These are phyloP conservation scores for Trichophyton equinum DNA, from an alignment of 2,329 filamentous ascomycete species.

Conservation along the genomic window DNA sequence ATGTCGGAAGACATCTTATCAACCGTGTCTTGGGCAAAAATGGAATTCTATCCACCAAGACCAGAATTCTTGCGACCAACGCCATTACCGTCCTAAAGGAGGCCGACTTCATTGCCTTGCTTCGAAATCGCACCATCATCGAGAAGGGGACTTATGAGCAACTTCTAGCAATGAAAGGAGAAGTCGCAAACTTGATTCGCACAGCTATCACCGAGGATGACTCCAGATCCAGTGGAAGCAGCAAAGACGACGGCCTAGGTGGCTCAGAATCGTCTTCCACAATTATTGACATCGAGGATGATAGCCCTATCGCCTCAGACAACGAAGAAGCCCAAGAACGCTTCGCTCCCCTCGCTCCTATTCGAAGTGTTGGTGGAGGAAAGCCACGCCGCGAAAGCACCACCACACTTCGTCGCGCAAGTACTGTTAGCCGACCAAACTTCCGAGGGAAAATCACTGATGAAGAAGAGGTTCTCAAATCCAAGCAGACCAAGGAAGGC, in stretches of 20 bases:
- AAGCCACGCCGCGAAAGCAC: conserved; percentile 54
- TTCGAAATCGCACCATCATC: conserved; percentile 69
- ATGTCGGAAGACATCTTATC: conserved; percentile 89
- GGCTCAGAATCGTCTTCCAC: conserved; percentile 45
- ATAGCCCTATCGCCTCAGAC: conserved; percentile 41
- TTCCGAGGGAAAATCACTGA: conserved; percentile 73
- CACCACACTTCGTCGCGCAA: conserved; percentile 75
- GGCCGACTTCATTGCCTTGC: conserved; percentile 74
- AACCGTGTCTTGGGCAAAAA: conserved; percentile 81
- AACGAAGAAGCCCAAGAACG: conserved; percentile 54
- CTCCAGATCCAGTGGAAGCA: conserved; percentile 41
- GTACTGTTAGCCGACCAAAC: conserved; percentile 78
- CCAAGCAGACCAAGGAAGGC: conserved; percentile 75
- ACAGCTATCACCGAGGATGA: conserved; percentile 47
- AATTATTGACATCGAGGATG: conserved; percentile 34
- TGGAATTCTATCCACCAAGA: conserved; percentile 73
- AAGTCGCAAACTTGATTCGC: conserved; percentile 72
- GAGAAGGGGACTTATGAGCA: conserved; percentile 87
- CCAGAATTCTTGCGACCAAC: conserved; percentile 86
- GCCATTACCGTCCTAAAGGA: conserved; percentile 82
- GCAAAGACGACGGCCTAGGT: conserved; percentile 40
- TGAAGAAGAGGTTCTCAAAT: conserved; percentile 63
- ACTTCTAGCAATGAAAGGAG: conserved; percentile 84
- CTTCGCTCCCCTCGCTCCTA: conserved; percentile 62
- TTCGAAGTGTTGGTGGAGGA: conserved; percentile 47